phyloP scores from a whole-genome alignment of 2,329 filamentous ascomycete genomes.

The Ophiognomonia clavigignenti-juglandacearum region DNA sequence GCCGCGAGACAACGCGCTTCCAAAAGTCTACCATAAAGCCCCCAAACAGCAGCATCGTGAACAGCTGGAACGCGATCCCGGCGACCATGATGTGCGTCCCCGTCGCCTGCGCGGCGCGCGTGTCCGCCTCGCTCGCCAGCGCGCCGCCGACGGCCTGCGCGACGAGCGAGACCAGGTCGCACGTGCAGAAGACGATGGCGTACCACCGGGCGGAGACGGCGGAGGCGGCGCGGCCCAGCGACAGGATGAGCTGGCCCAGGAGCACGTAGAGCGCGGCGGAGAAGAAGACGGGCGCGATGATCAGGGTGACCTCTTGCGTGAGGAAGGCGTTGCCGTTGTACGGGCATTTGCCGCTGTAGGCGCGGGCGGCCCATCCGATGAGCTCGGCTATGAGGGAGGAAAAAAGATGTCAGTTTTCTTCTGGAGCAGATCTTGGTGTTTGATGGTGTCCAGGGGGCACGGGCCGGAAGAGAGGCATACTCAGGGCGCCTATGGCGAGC shows the following conservation, averaged over 20 bases:
- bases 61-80: slow-evolving; percentile 45
- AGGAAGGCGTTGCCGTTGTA: slow-evolving; percentile 44
- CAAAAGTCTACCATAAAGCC: slow-evolving; percentile 33
- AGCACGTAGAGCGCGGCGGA: slow-evolving; percentile 46
- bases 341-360: slow-evolving; percentile 43
- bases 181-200: slow-evolving; percentile 42
- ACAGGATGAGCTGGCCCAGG: slow-evolving; percentile 40
- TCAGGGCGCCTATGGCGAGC: slow-evolving; percentile 21
- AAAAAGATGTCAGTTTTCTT: neutral
- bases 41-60: slow-evolving; percentile 42
- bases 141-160: slow-evolving; percentile 44
- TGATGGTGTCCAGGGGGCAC: neutral
- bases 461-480: slow-evolving; percentile 13
- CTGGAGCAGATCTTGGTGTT: neutral
- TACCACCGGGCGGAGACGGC: slow-evolving; percentile 37
- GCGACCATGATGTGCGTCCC: slow-evolving; percentile 45
- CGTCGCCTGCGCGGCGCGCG: slow-evolving; percentile 17
- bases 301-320: slow-evolving; percentile 43
- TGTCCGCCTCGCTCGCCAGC: slow-evolving; percentile 36
- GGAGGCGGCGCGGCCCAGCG: slow-evolving; percentile 38
- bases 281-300: slow-evolving; percentile 43
- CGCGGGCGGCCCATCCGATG: slow-evolving; percentile 43
- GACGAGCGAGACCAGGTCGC: slow-evolving; percentile 40
- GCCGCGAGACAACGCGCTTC: slow-evolving; percentile 25
- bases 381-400: slow-evolving; percentile 33